Evolutionary conservation across 2,329 filamentous ascomycete species (phyloP).

Genomic region (Calonectria pseudoreteaudii): DNA sequence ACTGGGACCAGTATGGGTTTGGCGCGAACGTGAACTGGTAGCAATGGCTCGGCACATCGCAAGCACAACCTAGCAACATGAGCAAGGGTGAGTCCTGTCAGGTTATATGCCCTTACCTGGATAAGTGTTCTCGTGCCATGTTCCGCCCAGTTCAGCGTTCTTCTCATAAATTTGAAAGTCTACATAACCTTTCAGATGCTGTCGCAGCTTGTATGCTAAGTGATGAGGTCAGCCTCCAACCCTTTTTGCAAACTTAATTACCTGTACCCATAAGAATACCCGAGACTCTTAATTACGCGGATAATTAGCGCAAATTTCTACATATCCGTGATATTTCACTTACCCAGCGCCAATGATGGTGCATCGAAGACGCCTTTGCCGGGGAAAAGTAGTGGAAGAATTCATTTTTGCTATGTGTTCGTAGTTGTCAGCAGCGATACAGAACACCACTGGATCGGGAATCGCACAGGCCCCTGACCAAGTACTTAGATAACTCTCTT

Average conservation of each 20-base stretch:
- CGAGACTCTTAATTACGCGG: slow-evolving; percentile 1
- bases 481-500: slow-evolving; percentile 1
- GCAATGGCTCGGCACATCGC: slow-evolving; percentile 57
- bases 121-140: slow-evolving; percentile 56
- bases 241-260: background rate
- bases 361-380: slow-evolving; percentile 23
- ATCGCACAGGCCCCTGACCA: background rate
- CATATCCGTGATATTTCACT: background rate
- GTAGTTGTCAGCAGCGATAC: background rate
- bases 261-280: slow-evolving; percentile 22
- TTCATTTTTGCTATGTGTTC: background rate
- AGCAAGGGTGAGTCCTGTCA: background rate
- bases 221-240: background rate
- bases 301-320: background rate
- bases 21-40: slow-evolving; percentile 58
- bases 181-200: slow-evolving; percentile 30
- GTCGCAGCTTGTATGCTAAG: slow-evolving; percentile 35
- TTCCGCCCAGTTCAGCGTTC: slow-evolving; percentile 56
- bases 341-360: slow-evolving; percentile 36
- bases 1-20: slow-evolving; percentile 54
- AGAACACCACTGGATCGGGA: background rate
- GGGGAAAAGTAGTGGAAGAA: background rate
- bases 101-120: slow-evolving; percentile 22
- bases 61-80: slow-evolving; percentile 47
- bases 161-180: slow-evolving; percentile 55